Conservation (phyloP, 306 rosid genomes). For the Prunus padus region DNA sequence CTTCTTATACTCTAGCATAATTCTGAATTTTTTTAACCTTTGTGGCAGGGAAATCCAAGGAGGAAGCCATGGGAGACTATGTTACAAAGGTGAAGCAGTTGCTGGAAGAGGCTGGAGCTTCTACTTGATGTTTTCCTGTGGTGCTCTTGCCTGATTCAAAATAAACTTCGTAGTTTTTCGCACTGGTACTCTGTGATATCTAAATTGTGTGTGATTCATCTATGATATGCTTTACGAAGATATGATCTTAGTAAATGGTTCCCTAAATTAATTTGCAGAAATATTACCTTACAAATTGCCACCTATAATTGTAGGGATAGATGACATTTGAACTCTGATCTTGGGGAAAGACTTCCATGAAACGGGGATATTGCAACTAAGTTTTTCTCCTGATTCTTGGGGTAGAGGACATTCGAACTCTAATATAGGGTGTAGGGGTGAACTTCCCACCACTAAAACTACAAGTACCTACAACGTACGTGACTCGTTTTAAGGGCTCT, state of each 20-base stretch:
- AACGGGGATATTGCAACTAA: too few relatives aligned
- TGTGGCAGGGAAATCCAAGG: constrained; percentile 78
- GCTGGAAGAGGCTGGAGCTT: constrained; percentile 60
- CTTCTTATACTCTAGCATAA: background rate
- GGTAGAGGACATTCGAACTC: too few relatives aligned
- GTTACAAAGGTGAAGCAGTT: constrained; percentile 93
- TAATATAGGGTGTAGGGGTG: too few relatives aligned
- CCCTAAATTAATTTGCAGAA: too few relatives aligned
- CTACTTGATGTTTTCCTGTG: constrained; percentile 38
- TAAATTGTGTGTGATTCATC: constrained; percentile 20
- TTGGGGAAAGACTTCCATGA: too few relatives aligned
- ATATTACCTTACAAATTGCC: too few relatives aligned
- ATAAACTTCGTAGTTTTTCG: constrained; percentile 34
- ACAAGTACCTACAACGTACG: too few relatives aligned
- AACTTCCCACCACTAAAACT: too few relatives aligned
- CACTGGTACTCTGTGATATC: constrained; percentile 24
- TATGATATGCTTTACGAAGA: constrained; percentile 1
- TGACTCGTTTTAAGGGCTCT: too few relatives aligned
- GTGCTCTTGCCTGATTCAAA: constrained; percentile 23
- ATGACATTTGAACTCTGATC: too few relatives aligned
- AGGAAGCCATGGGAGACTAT: constrained; percentile 83
- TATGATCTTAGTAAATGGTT: constrained; percentile 22
- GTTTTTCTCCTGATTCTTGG: too few relatives aligned
- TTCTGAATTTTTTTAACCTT: background rate
- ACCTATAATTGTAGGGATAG: too few relatives aligned